Evolutionary conservation across 176 grass and related monocot species (phyloP).

Genomic region (Neostapfia colusana): DNA sequence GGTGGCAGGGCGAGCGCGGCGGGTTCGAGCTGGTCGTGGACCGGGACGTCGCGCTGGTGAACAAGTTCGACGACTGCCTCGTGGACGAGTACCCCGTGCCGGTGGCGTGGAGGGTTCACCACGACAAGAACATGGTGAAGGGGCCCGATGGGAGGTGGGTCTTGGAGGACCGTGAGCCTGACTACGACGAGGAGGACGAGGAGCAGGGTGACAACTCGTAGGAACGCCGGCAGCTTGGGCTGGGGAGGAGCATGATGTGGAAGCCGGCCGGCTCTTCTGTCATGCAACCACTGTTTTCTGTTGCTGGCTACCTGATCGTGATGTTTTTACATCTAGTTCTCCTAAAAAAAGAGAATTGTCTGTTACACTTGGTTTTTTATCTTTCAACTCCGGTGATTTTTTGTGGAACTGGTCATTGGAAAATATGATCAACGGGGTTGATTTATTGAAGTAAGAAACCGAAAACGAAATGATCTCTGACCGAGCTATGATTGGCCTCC

Average conservation of each 20-base stretch:
- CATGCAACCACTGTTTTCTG: background rate
- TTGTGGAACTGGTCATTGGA: no score
- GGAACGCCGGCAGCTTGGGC: background rate
- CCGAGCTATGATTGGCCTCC: background rate
- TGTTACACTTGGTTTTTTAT: background rate
- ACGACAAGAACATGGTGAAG: conserved; percentile 80
- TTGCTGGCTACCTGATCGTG: background rate
- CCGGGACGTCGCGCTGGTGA: conserved; percentile 78
- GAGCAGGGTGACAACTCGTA: background rate
- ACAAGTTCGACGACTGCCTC: conserved; percentile 72
- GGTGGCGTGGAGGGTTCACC: conserved; percentile 59
- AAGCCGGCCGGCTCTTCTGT: background rate
- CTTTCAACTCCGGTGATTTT: background rate
- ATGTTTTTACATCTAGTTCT: background rate
- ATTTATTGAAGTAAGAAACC: background rate
- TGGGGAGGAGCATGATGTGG: background rate
- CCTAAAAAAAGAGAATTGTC: background rate
- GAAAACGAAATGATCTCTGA: background rate
- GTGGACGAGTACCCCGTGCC: conserved; percentile 76
- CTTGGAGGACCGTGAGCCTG: conserved; percentile 54
- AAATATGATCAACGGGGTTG: background rate
- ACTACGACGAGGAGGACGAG: conserved; percentile 20
- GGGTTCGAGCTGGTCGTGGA: conserved; percentile 65
- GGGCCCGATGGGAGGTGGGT: conserved; percentile 53
- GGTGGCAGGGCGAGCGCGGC: conserved; percentile 41